These are phyloP conservation scores for Ascochyta clinopodiicola DNA, from an alignment of 2,329 filamentous ascomycete species.

Conservation along the genomic window DNA sequence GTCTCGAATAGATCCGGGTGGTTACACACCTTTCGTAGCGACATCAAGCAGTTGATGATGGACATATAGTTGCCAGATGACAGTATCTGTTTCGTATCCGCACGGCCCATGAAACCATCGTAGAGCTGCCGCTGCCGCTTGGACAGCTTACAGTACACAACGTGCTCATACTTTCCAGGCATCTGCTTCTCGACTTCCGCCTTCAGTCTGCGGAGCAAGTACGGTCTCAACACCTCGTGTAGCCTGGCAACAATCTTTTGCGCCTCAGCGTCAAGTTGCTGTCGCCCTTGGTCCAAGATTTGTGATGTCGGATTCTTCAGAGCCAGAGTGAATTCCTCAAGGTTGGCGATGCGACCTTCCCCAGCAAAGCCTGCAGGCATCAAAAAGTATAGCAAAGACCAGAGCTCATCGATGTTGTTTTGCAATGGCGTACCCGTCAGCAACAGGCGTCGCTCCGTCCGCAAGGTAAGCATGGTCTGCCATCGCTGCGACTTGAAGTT, in stretches of 20 bases:
- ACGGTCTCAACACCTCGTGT: slow-evolving; percentile 91
- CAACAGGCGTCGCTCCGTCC: slow-evolving; percentile 83
- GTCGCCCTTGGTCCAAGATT: slow-evolving; percentile 91
- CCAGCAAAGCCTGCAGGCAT: slow-evolving; percentile 88
- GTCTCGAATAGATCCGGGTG: slow-evolving; percentile 97
- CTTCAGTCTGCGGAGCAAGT: slow-evolving; percentile 88
- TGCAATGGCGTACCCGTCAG: slow-evolving; percentile 95
- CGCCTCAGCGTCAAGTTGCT: slow-evolving; percentile 93
- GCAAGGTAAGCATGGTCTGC: slow-evolving; percentile 94
- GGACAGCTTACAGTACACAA: slow-evolving; percentile 92
- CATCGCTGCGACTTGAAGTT: slow-evolving; percentile 98
- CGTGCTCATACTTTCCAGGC: slow-evolving; percentile 96
- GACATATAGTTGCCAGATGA: slow-evolving; percentile 94
- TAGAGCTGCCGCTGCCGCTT: slow-evolving; percentile 96
- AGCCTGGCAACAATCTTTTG: slow-evolving; percentile 90
- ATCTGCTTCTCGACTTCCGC: slow-evolving; percentile 99
- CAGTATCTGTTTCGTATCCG: slow-evolving; percentile 86
- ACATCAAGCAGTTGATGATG: slow-evolving; percentile 98
- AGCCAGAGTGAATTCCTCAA: slow-evolving; percentile 96
- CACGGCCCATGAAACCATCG: slow-evolving; percentile 91
- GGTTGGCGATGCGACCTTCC: slow-evolving; percentile 86
- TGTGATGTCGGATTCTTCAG: slow-evolving; percentile 95
- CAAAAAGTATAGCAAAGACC: slow-evolving; percentile 95
- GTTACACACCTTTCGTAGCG: slow-evolving; percentile 96
- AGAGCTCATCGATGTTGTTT: slow-evolving; percentile 95